Conservation (phyloP, 1,284 basidiomycete species). For the Ceratobasidium sp. region DNA sequence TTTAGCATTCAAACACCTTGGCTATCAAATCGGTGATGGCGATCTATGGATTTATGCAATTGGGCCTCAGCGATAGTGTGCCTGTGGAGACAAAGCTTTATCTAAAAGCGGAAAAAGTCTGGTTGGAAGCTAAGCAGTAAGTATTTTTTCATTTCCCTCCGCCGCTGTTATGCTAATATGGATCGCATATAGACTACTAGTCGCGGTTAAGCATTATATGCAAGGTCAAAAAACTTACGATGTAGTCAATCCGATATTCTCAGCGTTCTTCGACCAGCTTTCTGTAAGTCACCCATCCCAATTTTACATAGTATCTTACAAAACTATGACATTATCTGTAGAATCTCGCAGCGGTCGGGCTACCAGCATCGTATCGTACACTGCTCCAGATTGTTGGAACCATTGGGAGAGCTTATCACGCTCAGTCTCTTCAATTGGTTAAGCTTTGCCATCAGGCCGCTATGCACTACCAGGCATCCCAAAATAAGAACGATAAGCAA, state of each 20-base stretch:
- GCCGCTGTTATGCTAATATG: no score
- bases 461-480: neutral
- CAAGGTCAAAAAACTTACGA: no score
- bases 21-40: conserved; percentile 20
- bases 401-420: neutral
- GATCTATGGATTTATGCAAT: conserved; percentile 10
- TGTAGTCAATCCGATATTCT: no score
- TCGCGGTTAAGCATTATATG: no score
- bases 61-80: neutral
- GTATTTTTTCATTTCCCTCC: no score
- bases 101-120: neutral
- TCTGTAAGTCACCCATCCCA: no score
- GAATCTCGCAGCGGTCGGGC: neutral
- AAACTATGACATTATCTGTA: no score
- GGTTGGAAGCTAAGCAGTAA: conserved; percentile 10
- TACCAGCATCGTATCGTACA: neutral
- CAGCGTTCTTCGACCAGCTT: no score
- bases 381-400: neutral
- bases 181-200: no score
- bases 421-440: neutral
- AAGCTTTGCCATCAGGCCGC: neutral
- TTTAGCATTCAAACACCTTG: neutral
- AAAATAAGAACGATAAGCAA: neutral
- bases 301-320: no score
- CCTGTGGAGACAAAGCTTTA: neutral